These are phyloP conservation scores for Boletus rubescentipes DNA, from an alignment of 768 basidiomycete genomes.

Conservation along the genomic window DNA sequence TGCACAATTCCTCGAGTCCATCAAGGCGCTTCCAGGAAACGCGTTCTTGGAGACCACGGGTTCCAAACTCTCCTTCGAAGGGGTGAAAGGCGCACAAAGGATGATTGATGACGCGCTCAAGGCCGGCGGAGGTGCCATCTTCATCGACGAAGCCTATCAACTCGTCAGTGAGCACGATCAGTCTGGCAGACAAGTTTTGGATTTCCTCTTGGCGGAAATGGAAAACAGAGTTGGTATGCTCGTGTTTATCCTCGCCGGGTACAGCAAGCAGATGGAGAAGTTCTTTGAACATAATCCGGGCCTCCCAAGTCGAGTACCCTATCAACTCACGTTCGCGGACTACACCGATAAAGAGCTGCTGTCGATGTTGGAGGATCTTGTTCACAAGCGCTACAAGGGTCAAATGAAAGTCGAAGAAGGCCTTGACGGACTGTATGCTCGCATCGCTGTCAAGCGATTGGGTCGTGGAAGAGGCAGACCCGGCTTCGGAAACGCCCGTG, in stretches of 20 bases:
- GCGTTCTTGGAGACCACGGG: constrained; percentile 66
- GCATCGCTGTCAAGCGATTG: constrained; percentile 59
- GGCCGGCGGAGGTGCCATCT: constrained; percentile 64
- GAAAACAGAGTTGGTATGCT: constrained; percentile 64
- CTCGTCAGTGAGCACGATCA: constrained; percentile 49
- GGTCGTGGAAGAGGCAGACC: constrained; percentile 56
- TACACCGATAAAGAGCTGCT: constrained; percentile 59
- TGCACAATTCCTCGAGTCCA: constrained; percentile 59
- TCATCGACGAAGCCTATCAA: constrained; percentile 77
- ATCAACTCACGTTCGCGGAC: constrained; percentile 58
- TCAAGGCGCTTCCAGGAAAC: constrained; percentile 52
- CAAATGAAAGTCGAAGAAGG: constrained; percentile 60
- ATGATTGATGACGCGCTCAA: constrained; percentile 49
- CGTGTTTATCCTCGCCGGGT: constrained; percentile 73
- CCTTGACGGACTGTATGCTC: constrained; percentile 50
- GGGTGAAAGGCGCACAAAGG: constrained; percentile 52
- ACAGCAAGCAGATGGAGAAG: constrained; percentile 70
- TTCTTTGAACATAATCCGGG: constrained; percentile 81
- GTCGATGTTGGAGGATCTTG: constrained; percentile 49
- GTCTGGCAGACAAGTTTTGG: constrained; percentile 58
- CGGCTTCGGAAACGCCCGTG: constrained; percentile 73
- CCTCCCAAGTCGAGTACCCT: constrained; percentile 63
- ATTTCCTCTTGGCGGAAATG: constrained; percentile 74
- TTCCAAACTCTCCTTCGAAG: constrained; percentile 56
- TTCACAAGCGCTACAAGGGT: constrained; percentile 47